A percentile compares a stretch with the other conserved stretches of the same genome.
phyloP scores from a whole-genome alignment of 1,139 yeast species.

The Zhuliangozyma parablackwelliae region DNA sequence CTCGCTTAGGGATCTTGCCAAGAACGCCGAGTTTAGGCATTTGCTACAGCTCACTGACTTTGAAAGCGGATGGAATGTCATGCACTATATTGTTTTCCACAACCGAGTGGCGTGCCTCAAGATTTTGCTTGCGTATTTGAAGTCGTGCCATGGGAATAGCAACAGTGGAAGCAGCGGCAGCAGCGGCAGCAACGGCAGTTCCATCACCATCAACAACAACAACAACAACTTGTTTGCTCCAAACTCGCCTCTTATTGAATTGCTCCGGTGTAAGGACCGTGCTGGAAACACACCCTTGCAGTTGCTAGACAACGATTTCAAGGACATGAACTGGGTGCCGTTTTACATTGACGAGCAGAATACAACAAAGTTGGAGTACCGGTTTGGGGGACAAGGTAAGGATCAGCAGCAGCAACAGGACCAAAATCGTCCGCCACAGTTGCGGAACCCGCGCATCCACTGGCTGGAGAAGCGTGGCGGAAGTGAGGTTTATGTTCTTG shows the following conservation, averaged over 20 bases:
- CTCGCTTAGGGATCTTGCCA: conserved; percentile 42
- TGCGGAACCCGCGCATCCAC: conserved; percentile 17
- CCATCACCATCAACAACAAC: conserved; percentile 14
- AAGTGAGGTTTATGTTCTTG: conserved; percentile 58
- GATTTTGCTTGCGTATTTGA: conserved; percentile 37
- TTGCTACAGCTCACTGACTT: conserved; percentile 49
- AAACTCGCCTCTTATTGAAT: conserved; percentile 26
- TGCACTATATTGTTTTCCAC: conserved; percentile 63
- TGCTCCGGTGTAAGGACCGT: conserved; percentile 60
- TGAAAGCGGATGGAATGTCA: conserved; percentile 82
- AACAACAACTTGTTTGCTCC: conserved; percentile 13
- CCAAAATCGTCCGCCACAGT: conserved; percentile 2
- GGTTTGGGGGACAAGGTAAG: conserved; percentile 13
- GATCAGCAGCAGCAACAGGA: conserved; percentile 5
- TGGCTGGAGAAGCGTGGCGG: conserved; percentile 48
- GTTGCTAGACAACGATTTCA: conserved; percentile 42
- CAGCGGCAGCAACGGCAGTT: not conserved
- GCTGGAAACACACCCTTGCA: conserved; percentile 64
- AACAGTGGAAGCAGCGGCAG: conserved; percentile 11
- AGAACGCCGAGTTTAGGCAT: conserved; percentile 35
- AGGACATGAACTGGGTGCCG: conserved; percentile 41
- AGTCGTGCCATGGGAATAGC: conserved; percentile 1
- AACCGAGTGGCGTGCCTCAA: conserved; percentile 59
- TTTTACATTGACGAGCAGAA: conserved; percentile 35
- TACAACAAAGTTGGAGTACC: conserved; percentile 18